Evolutionary conservation across 2,329 filamentous ascomycete species (phyloP).

Genomic region (Diaporthe sp.): DNA sequence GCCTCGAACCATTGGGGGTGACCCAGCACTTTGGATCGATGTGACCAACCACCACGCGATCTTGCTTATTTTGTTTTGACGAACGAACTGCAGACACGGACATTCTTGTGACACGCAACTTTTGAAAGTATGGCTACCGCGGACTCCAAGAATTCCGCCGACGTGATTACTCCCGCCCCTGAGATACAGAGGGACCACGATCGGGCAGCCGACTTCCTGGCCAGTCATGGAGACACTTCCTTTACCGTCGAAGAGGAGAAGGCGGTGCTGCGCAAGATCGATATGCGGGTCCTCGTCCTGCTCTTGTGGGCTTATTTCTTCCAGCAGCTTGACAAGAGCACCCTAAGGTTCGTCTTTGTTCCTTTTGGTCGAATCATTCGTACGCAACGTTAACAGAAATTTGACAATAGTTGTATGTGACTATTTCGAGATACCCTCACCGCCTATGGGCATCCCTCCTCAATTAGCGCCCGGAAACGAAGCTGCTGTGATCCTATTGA

Average conservation of each 20-base stretch:
- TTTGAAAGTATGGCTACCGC: neutral
- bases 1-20: neutral
- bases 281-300: slow-evolving; percentile 62
- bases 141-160: slow-evolving; percentile 27
- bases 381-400: neutral
- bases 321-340: slow-evolving; percentile 67
- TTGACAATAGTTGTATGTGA: slow-evolving; percentile 5
- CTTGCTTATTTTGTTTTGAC: neutral
- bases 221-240: slow-evolving; percentile 51
- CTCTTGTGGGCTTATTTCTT: slow-evolving; percentile 69
- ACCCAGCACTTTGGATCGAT: neutral
- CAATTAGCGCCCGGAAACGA: neutral
- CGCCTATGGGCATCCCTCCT: too few species aligned
- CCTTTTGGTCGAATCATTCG: neutral
- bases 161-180: slow-evolving; percentile 45
- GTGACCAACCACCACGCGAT: neutral
- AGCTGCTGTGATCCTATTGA: too few species aligned
- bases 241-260: slow-evolving; percentile 65
- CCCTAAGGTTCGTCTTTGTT: slow-evolving; percentile 44
- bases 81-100: neutral
- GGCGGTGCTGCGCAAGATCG: slow-evolving; percentile 60
- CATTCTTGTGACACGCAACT: neutral
- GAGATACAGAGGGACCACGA: slow-evolving; percentile 46
- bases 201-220: slow-evolving; percentile 60
- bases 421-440: neutral